Evolutionary conservation across 495 filamentous ascomycete genomes (phyloP), one percentile per base, ranked within the genome.

Genomic region (Xylaria venustula): DNA sequence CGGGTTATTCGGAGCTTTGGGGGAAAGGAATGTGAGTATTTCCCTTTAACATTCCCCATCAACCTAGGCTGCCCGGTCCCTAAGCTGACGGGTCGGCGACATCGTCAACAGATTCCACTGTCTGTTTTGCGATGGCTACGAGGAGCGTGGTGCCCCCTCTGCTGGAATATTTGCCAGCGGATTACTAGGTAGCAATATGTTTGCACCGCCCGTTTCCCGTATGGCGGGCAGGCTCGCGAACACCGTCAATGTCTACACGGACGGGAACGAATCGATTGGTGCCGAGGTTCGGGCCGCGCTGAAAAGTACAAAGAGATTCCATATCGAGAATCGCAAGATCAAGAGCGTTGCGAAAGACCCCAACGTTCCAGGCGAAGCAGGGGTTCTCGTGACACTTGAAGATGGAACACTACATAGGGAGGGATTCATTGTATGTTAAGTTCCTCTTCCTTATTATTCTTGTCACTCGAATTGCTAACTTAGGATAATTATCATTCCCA

Each of bases 1-100:
- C 68, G 41, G 78, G 79, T 1, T 78, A 75, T 58, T 60, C 26
- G 15, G 74, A 77, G n/a, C 62, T 67, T 44, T 81, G 77, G 77
- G 74, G 67, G 0, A 62, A 65, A 28, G 61, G 68, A n/a, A 76
- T 81, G 78, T 55, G n/a, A 55, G 53, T 55, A 4, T 45, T 45
- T 45, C 26, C 15, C 12, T 1, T 45, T 32, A 7, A 11, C 22
- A 3, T 42, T 70, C 0, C 12, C 12, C 36, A 17, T 36, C 23
- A n/a, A n/a, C n/a, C 26, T 47, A n/a, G 41, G 28, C 51, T 22
- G 11, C 25, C 34, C 56, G 4, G 15, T 65, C 26, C 9, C 34
- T 7, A 15, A 49, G 58, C 26, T 26, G 7, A 37, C 1, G 0
- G 2, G 14, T 7, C n/a, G 67, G 61, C 46, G 40, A 45, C 11